phyloP scores from a whole-genome alignment of 345 rosid genomes.

The Salix arbutifolia region DNA sequence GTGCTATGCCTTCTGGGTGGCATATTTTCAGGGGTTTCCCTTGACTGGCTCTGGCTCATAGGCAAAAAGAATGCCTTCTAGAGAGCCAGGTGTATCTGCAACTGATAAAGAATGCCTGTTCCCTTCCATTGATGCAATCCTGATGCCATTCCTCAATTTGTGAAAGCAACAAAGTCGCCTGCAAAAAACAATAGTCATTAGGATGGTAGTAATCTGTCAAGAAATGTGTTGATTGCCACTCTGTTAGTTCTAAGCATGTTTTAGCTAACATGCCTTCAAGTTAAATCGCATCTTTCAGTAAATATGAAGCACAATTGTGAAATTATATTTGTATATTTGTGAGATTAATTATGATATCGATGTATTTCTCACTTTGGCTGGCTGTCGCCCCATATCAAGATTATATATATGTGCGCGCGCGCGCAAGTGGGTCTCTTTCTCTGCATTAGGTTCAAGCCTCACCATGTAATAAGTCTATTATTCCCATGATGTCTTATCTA shows the following conservation, averaged over 20 bases:
- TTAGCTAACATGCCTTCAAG: neutral
- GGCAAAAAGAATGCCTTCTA: neutral
- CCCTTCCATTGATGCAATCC: neutral
- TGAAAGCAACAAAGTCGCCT: neutral
- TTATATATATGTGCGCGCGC: no score
- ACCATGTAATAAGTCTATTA: no score
- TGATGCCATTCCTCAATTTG: neutral
- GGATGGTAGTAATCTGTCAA: neutral
- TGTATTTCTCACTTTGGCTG: no score
- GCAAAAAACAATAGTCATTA: neutral
- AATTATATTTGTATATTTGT: no score
- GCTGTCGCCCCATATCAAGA: no score
- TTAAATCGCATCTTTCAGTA: neutral
- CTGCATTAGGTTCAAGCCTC: no score
- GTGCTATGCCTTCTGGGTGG: slow-evolving; percentile 61
- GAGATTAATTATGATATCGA: no score
- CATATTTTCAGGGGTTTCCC: slow-evolving; percentile 61
- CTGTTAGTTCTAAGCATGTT: neutral
- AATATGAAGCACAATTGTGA: neutral
- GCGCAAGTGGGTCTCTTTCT: no score
- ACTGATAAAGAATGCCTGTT: neutral
- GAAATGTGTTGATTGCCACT: no score
- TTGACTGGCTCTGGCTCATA: slow-evolving; percentile 86
- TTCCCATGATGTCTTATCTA: no score
- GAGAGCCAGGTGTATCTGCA: neutral